These are phyloP conservation scores for Lachnellula arida DNA, from an alignment of 2,329 filamentous ascomycete genomes.

Conservation along the genomic window DNA sequence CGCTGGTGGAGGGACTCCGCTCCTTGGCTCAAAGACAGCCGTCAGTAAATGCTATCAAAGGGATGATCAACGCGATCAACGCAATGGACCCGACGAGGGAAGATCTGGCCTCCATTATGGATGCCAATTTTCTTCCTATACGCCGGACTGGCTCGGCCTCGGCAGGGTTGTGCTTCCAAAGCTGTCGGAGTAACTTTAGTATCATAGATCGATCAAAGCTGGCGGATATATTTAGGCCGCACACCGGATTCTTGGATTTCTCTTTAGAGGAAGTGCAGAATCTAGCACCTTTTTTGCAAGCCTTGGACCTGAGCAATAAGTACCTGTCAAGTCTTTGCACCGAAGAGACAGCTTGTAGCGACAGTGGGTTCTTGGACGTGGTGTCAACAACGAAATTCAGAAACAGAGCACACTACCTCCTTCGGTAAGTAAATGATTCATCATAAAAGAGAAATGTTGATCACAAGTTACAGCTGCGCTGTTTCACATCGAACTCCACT, in stretches of 20 bases:
- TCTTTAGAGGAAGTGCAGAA: slow-evolving; percentile 9
- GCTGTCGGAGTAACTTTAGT: slow-evolving; percentile 2
- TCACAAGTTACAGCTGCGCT: slow-evolving; percentile 7
- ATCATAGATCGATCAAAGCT: slow-evolving; percentile 11
- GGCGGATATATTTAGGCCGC: slow-evolving; percentile 6
- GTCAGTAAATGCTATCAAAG: slow-evolving; percentile 4
- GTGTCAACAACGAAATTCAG: slow-evolving; percentile 9
- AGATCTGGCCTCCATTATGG: slow-evolving; percentile 1
- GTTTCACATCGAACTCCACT: slow-evolving; percentile 11
- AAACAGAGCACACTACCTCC: slow-evolving; percentile 10
- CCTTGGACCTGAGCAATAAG: slow-evolving; percentile 4
- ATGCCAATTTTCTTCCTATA: slow-evolving; percentile 10
- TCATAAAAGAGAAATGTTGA: neutral
- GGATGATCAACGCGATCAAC: slow-evolving; percentile 16
- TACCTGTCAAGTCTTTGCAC: slow-evolving; percentile 4
- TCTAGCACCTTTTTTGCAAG: slow-evolving; percentile 10
- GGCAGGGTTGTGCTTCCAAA: neutral
- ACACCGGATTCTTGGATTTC: slow-evolving; percentile 9
- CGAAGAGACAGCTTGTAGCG: slow-evolving; percentile 9
- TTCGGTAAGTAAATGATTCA: slow-evolving; percentile 6
- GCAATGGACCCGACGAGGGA: slow-evolving; percentile 5
- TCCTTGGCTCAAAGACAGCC: slow-evolving; percentile 3
- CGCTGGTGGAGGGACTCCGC: slow-evolving; percentile 12
- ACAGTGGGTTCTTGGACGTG: slow-evolving; percentile 2
- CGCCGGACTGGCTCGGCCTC: neutral